Evolutionary conservation across 148 eudicot species (phyloP).

Genomic region (Persicaria tinctoria): DNA sequence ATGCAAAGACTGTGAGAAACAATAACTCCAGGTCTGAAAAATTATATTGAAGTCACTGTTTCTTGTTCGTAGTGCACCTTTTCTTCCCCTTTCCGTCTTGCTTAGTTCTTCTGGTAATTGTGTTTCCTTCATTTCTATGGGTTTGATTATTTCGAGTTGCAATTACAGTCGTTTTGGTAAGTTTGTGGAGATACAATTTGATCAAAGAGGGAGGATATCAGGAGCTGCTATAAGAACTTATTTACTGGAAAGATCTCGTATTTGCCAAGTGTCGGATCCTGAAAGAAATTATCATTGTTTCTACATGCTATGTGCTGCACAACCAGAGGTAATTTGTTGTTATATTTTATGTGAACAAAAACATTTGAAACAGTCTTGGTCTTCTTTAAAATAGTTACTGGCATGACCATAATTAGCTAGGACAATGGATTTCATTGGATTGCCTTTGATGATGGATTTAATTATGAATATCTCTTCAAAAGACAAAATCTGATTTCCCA

Average conservation of each 20-base stretch:
- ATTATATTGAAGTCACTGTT: background rate
- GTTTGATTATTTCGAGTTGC: slow-evolving; percentile 8
- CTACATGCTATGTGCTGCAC: slow-evolving; percentile 73
- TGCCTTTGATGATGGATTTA: background rate
- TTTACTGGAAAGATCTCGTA: slow-evolving; percentile 64
- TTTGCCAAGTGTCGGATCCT: slow-evolving; percentile 66
- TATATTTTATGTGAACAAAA: background rate
- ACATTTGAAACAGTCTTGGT: too few relatives aligned
- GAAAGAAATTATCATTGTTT: slow-evolving; percentile 80
- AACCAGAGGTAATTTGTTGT: slow-evolving; percentile 38
- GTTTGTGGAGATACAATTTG: slow-evolving; percentile 73
- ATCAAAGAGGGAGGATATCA: slow-evolving; percentile 48
- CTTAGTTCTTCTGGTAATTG: background rate
- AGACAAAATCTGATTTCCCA: background rate
- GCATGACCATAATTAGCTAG: background rate
- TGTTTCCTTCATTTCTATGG: background rate
- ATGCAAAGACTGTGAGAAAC: slow-evolving; percentile 78
- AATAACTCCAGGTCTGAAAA: slow-evolving; percentile 56
- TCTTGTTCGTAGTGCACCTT: background rate
- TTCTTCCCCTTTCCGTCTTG: background rate
- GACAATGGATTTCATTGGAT: background rate
- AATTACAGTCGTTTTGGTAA: slow-evolving; percentile 62
- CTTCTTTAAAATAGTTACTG: background rate
- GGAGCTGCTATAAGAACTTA: slow-evolving; percentile 82
- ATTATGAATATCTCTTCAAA: background rate